These are phyloP conservation scores for Caryopteris hybrid DNA, from an alignment of 305 asterid species.

Conservation along the genomic window DNA sequence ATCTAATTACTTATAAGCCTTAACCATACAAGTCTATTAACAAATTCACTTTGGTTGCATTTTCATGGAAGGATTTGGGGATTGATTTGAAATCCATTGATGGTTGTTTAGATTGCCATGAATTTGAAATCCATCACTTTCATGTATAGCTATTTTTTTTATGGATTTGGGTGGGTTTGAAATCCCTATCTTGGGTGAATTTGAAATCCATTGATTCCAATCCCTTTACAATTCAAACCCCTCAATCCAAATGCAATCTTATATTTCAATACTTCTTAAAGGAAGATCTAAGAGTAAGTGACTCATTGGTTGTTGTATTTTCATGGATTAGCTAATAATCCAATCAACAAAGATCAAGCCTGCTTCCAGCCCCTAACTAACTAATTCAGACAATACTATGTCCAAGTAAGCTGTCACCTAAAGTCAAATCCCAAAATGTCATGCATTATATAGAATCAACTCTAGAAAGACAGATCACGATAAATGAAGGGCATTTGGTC, in stretches of 20 bases:
- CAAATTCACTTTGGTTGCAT: neutral
- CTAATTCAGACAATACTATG: neutral
- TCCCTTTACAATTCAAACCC: no score
- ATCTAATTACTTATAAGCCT: neutral
- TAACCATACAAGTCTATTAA: neutral
- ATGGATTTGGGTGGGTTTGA: no score
- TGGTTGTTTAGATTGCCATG: no score
- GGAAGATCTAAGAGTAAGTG: neutral
- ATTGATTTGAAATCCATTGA: no score
- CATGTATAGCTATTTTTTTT: no score
- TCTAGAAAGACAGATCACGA: neutral
- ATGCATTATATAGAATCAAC: neutral
- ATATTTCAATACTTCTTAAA: neutral
- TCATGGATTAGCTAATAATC: neutral
- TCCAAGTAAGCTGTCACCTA: neutral
- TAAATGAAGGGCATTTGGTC: constrained; percentile 51
- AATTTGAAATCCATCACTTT: no score
- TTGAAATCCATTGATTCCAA: no score
- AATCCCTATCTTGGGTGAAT: no score
- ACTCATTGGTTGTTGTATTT: neutral
- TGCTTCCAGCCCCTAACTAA: neutral
- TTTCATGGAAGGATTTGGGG: no score
- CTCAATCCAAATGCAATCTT: neutral
- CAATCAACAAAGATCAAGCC: neutral
- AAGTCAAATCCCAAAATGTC: neutral